Evolutionary conservation across 1,284 basidiomycete genomes (phyloP), one percentile per base, ranked within the genome.

Genomic region (Sporisorium exsertum): DNA sequence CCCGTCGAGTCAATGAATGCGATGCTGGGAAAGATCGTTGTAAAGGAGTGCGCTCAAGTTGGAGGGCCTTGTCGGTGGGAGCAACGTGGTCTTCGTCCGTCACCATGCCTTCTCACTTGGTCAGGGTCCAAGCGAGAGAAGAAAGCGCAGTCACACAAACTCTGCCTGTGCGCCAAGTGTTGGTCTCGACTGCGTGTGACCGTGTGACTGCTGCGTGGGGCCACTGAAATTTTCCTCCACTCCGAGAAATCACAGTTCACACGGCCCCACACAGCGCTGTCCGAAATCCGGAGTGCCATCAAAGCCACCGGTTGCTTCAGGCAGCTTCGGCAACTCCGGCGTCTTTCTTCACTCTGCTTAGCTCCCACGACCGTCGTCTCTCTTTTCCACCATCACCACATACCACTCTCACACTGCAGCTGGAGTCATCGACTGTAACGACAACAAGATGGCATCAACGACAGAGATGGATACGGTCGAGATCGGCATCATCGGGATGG

Each of bases 401-500:
- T 8, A 29, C 2, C 18, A 29, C 3, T 6, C 9, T 37, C 42
- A 18, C 27, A 13, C 24, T 8, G 27, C 49, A 29, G 10, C 32
- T 24, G 15, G 35, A 22, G 24, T n/a, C 37, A 9, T 6, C 24
- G 24, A 16, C 52, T 20, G 18, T 29, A 2, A 45, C 32, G 10
- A 22, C 9, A 2, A 33, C 59, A 59, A 24, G 22, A 70, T 70
- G 67, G 29, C 59, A 10, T 60, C 64, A 13, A 35, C 59, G 29
- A 43, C 62, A 20, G 79, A 81, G 46, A 72, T 70, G 75, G 70
- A 69, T 1, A 55, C 54, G 10, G 46, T 86, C 58, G 69, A 83
- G 58, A 78, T 86, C 53, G 87, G 87, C 32, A 82, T 87, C 74
- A 87, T 87, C 50, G 87, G 87, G 8, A 87, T 87, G 86, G 87